phyloP scores from a whole-genome alignment of 179 eudicot genomes.

The Beta corolliflora region DNA sequence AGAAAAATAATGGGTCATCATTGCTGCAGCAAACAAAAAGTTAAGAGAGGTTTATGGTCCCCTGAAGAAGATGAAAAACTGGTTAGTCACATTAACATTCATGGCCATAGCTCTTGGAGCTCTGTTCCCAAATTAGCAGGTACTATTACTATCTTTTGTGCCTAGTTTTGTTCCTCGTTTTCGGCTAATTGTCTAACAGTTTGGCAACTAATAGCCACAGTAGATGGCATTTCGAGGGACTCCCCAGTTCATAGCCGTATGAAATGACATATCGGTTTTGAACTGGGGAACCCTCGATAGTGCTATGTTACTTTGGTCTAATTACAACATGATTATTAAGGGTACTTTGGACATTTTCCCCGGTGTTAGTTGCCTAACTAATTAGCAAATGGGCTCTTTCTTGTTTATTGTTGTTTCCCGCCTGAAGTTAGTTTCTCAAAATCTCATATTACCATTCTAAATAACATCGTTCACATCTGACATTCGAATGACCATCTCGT shows the following conservation, averaged over 20 bases:
- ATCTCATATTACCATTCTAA: background rate
- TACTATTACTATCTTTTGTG: background rate
- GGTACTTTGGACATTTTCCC: background rate
- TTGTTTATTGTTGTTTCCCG: background rate
- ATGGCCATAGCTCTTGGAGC: slow-evolving; percentile 94
- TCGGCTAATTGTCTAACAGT: background rate
- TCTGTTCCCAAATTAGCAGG: slow-evolving; percentile 86
- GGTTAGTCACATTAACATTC: slow-evolving; percentile 52
- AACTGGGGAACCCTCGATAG: too few relatives aligned
- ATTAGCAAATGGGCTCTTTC: background rate
- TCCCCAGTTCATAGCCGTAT: too few relatives aligned
- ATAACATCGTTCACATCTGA: background rate
- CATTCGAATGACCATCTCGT: too few relatives aligned
- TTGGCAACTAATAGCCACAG: too few relatives aligned
- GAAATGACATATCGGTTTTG: too few relatives aligned
- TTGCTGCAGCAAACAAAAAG: slow-evolving; percentile 83
- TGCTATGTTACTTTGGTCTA: background rate
- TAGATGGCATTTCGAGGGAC: too few relatives aligned
- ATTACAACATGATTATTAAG: too few relatives aligned
- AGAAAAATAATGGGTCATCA: slow-evolving; percentile 61
- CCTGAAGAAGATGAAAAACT: slow-evolving; percentile 89
- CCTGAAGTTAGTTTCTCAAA: background rate
- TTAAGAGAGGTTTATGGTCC: slow-evolving; percentile 90
- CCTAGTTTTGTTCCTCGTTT: background rate
- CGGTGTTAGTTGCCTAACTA: background rate